Base-by-base conservation (phyloP, 2,329 filamentous ascomycete species). In the Colletotrichum salicis region DNA sequence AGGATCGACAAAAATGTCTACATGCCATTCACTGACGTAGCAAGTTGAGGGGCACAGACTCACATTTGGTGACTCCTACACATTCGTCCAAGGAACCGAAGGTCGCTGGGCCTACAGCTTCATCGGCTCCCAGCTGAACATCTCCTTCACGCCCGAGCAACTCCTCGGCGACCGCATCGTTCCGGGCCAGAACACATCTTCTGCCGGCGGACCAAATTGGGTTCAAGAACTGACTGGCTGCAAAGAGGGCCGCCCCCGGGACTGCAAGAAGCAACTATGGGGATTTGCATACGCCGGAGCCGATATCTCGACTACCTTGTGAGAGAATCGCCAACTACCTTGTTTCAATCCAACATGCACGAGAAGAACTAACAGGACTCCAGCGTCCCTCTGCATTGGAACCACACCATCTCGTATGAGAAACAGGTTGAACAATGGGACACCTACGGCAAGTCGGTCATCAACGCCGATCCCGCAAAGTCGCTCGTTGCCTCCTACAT, bases 231-330 rank as follows among this genome's bases (percentile, higher is more conserved):
- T 89, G 27, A 89, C 87, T 7, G 77, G 79, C 1, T 89, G 88
- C 75, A 75, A 84, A 48, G 76, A 81, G 15, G 85, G 85, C 8
- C 79, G 80, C 2, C 86, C 86, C 2, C 76, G 77, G 31, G 78
- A 79, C 24, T 89, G 87, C 75, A 73, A 80, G 11, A 80, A 78
- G 12, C 85, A 88, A 64, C 80, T 89, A 0, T 89, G 87, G 87
- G 84, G 89, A 67, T 89, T 89, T 74, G 87, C 87, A 0, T 89
- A 88, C 71, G 87, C 85, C 1, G 87, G 87, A 3, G 82, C 86
- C 0, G 85, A 89, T 67, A 83, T 69, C 2, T 68, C 69, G 7
- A 71, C 69, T 2, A 68, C 45, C 4, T 71, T 68, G 69, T 64
- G 22, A 59, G 69, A 6, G 27, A 15, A 5, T 41, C 3, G 27